phyloP scores from a whole-genome alignment of 495 filamentous ascomycete genomes.

The Aspergillus saccharolyticus region DNA sequence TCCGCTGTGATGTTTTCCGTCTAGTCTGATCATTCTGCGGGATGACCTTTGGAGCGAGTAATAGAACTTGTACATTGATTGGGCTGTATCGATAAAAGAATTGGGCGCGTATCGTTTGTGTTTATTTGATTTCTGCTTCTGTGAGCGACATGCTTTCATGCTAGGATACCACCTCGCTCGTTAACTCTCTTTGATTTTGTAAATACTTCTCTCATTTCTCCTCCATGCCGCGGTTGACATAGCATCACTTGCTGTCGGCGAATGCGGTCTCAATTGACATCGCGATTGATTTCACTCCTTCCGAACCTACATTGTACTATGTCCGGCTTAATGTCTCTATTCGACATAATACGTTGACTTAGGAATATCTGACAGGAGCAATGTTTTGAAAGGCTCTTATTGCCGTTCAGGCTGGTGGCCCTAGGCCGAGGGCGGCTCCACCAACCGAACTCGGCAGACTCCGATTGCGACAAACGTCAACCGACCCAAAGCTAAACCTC shows the following conservation, averaged over 20 bases:
- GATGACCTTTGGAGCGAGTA: slow-evolving; percentile 7
- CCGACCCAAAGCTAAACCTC: slow-evolving; percentile 9
- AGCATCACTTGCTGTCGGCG: not conserved
- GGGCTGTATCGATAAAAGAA: slow-evolving; percentile 15
- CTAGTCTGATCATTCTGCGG: slow-evolving; percentile 7
- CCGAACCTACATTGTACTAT: too few relatives aligned
- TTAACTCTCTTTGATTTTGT: slow-evolving; percentile 7
- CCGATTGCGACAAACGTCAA: slow-evolving; percentile 26
- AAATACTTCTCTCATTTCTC: slow-evolving; percentile 13
- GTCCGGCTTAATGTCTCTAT: too few relatives aligned
- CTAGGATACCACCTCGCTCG: slow-evolving; percentile 22
- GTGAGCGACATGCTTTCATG: slow-evolving; percentile 9
- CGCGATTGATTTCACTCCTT: not conserved
- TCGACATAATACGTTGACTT: too few relatives aligned
- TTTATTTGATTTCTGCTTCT: slow-evolving; percentile 4
- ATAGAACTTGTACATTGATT: slow-evolving; percentile 15
- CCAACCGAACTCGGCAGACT: slow-evolving; percentile 10
- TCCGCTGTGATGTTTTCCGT: slow-evolving; percentile 14
- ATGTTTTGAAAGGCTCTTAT: too few relatives aligned
- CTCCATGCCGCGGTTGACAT: slow-evolving; percentile 5
- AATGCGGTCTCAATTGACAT: not conserved
- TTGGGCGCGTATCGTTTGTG: slow-evolving; percentile 15
- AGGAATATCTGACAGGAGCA: too few relatives aligned
- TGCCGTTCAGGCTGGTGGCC: too few relatives aligned
- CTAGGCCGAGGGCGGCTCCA: slow-evolving; percentile 13